These are phyloP conservation scores for Hyaloraphidium curvatum DNA, from an alignment of 192 early-diverging fungal genomes.

Conservation along the genomic window DNA sequence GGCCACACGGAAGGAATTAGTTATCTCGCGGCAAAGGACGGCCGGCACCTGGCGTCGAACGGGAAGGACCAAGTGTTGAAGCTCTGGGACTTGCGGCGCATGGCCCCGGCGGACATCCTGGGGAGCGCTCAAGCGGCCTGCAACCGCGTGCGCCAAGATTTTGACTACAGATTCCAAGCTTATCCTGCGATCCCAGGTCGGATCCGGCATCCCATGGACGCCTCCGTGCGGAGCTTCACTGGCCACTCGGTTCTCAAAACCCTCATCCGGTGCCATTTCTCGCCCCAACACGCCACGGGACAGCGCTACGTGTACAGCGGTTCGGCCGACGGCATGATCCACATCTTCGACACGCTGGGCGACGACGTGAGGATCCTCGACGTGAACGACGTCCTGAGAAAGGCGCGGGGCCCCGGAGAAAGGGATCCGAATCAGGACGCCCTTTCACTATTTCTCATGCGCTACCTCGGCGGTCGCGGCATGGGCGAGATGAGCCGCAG, in stretches of 20 bases:
- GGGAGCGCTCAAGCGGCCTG: background rate
- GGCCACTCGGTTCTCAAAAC: slow-evolving; percentile 34
- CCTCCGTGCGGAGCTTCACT: slow-evolving; percentile 33
- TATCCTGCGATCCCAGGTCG: slow-evolving; percentile 16
- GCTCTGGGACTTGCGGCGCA: slow-evolving; percentile 38
- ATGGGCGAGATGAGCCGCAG: background rate
- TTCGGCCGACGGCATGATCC: slow-evolving; percentile 34
- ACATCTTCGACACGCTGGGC: slow-evolving; percentile 14
- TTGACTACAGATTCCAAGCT: slow-evolving; percentile 15
- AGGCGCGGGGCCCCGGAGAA: background rate
- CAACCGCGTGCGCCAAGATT: slow-evolving; percentile 3
- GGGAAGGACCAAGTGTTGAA: slow-evolving; percentile 54
- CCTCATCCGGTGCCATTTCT: slow-evolving; percentile 50
- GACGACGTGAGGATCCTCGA: too few species aligned
- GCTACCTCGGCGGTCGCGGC: background rate
- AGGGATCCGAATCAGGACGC: background rate
- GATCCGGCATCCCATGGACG: slow-evolving; percentile 25
- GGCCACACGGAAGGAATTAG: slow-evolving; percentile 58
- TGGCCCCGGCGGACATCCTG: background rate
- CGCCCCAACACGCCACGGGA: slow-evolving; percentile 28
- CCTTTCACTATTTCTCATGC: background rate
- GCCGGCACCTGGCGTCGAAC: slow-evolving; percentile 39
- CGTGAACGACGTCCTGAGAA: background rate
- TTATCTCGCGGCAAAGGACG: slow-evolving; percentile 40
- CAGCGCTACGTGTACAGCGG: slow-evolving; percentile 46